A percentile compares a stretch with the other conserved stretches of the same genome.
phyloP scores from a whole-genome alignment of 257 asterid genomes.

The Dorcoceras hygrometricum region DNA sequence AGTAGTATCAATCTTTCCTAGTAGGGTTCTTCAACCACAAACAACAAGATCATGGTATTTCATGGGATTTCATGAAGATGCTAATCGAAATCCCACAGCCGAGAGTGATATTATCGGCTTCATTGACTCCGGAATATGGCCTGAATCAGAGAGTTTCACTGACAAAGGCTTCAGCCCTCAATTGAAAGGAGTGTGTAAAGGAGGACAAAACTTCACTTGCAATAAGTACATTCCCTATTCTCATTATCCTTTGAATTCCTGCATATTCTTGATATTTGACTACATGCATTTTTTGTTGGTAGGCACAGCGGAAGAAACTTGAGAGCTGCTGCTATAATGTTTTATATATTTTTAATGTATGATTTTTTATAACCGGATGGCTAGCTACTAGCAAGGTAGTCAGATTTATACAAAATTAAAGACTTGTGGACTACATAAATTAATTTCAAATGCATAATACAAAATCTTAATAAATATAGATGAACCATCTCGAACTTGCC shows the following conservation, averaged over 20 bases:
- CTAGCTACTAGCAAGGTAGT: too few species aligned
- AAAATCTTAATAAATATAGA: too few species aligned
- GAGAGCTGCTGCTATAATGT: too few species aligned
- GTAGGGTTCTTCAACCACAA: conserved; percentile 20
- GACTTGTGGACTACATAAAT: too few species aligned
- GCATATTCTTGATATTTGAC: neutral
- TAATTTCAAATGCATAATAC: too few species aligned
- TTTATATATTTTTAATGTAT: too few species aligned
- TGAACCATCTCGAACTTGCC: too few species aligned
- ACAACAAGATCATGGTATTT: conserved; percentile 45
- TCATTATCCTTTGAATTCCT: neutral
- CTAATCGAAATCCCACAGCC: neutral
- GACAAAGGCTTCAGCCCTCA: conserved; percentile 29
- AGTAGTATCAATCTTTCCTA: conserved; percentile 29
- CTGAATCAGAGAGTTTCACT: conserved; percentile 33
- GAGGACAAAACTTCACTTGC: conserved; percentile 34
- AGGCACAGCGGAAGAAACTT: too few species aligned
- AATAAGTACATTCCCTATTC: conserved; percentile 23
- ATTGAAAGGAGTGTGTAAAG: conserved; percentile 38
- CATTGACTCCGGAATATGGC: conserved; percentile 41
- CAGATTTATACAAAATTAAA: too few species aligned
- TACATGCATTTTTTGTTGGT: neutral
- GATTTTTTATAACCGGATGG: too few species aligned
- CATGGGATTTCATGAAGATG: conserved; percentile 24
- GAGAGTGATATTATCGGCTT: conserved; percentile 40